Evolutionary conservation across 352 stramenopile species (phyloP).

Genomic region (Globisporangium nagaii): DNA sequence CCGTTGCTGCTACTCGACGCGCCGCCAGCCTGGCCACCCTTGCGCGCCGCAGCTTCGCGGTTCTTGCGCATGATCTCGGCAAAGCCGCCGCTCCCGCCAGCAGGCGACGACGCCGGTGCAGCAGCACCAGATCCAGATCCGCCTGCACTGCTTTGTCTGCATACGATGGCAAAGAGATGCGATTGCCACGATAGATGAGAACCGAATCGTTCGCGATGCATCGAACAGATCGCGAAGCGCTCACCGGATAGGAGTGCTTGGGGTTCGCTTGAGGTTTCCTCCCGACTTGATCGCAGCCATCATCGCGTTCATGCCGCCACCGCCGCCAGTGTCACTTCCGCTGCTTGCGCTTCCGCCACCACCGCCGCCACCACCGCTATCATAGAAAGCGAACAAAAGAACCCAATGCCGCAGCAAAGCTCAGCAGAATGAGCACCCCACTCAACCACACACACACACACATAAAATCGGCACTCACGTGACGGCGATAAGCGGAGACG

Average conservation of each 20-base stretch:
- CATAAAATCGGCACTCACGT: conserved; percentile 9
- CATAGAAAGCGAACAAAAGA: too few species aligned
- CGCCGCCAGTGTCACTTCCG: conserved; percentile 15
- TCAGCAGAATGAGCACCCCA: not conserved
- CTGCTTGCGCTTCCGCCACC: too few species aligned
- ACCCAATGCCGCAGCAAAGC: too few species aligned
- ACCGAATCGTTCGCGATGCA: too few species aligned
- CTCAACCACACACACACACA: not conserved
- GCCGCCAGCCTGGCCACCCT: conserved; percentile 15
- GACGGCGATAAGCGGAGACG: conserved; percentile 44
- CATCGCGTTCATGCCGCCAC: conserved; percentile 52
- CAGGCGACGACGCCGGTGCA: conserved; percentile 3
- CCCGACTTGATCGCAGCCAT: conserved; percentile 70
- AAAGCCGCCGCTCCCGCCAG: conserved; percentile 52
- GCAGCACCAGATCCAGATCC: not conserved
- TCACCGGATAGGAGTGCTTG: conserved; percentile 24
- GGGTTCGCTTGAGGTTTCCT: conserved; percentile 56
- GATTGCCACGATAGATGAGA: too few species aligned
- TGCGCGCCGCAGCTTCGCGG: conserved; percentile 73
- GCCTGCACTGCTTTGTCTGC: conserved; percentile 8
- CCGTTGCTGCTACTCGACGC: conserved; percentile 6
- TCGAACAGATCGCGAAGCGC: not conserved
- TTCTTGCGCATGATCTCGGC: conserved; percentile 90
- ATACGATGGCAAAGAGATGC: not conserved
- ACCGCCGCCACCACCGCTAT: conserved; percentile 13